Evolutionary conservation across 2,329 filamentous ascomycete genomes (phyloP), one percentile per base, ranked within the genome.

Genomic region (Fusarium sp.): DNA sequence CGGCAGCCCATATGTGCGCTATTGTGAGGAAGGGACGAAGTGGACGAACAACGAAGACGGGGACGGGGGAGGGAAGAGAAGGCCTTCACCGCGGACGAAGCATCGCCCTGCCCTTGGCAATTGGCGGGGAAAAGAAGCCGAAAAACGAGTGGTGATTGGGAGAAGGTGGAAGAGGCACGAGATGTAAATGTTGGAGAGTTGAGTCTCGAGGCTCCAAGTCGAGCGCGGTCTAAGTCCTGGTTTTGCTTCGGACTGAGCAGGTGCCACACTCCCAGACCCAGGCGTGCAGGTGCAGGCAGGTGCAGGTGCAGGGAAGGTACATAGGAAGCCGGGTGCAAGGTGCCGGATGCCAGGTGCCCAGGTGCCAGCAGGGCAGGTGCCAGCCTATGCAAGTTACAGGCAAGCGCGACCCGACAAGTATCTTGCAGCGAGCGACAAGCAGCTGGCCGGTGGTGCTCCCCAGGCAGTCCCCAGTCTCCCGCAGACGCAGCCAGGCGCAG

Each of bases 81-180:
- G 67, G 69, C 76, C 78, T 76, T 83, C 80, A 83, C 82, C 81
- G 77, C 74, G 79, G 80, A 79, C 75, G 76, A 80, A 83, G 72
- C 82, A 84, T 84, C 79, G 81, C 82, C 81, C 77, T 80, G 77
- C 79, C 76, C 72, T 73, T 78, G 80, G 79, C 80, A 81, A 83
- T 82, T 82, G 81, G 76, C 75, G 76, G 78, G 59, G 65, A 66
- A 67, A 65, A 68, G 47, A 59, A 62, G 62, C 58, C 57, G 64
- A 61, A 71, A 79, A 76, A 77, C 74, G 78, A 77, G 72, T 73
- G 70, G 74, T 74, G 76, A 72, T 66, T 68, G 77, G 64, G 68
- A 69, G 70, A 57, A 63, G 63, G 72, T 45, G 65, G 63, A 69
- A 75, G 66, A 78, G 65, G 74, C 76, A 76, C 70, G 69, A 78